Base-by-base conservation (phyloP, 2,329 filamentous ascomycete species). In the Aureobasidium sp. region DNA sequence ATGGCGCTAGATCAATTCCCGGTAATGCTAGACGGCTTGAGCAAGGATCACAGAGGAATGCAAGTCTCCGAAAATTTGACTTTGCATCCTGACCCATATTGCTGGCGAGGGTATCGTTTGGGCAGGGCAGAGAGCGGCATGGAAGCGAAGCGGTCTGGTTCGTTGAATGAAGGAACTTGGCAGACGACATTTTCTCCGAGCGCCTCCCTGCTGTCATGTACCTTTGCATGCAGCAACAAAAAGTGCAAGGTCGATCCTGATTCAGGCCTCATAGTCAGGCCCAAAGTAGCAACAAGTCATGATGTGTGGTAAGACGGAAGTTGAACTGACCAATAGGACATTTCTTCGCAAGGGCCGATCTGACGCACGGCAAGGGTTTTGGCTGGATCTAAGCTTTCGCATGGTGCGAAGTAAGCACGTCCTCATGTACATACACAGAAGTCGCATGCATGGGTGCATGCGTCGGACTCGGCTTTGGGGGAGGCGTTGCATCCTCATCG, bases 381-480 rank as follows among this genome's bases (percentile, higher is more conserved):
- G 37, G 57, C 45, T 13, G 29, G 14, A 59, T 30, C 57, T 59
- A 59, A 45, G 57, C 41, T 49, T 49, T 25, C 14, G 45, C 55
- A 30, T 59, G 55, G 32, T 50, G 45, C 27, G 42, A 16, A 32
- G 45, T 48, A 48, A 58, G 57, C 57, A 42, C 36, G 57, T 49
- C 41, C 57, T 59, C 44, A 27, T 42, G 34, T 59, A 57, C 29
- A 41, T 36, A 42, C 13, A 50, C 14, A 37, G 34, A 37, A 45
- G 57, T 34, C 36, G 45, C 55, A 59, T 50, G 45, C 57, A 25
- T 48, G 41, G 41, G 14, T 50, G 45, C 57, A 25, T 48, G 41
- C 53, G 14, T 59, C 57, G 57, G 57, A 59, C 54, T 41, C 57
- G 57, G 57, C 44, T 30, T 50, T 59, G 45, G 57, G 55, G 57